Evolutionary conservation across 495 filamentous ascomycete species (phyloP).

Genomic region (Xylaria intraflava): DNA sequence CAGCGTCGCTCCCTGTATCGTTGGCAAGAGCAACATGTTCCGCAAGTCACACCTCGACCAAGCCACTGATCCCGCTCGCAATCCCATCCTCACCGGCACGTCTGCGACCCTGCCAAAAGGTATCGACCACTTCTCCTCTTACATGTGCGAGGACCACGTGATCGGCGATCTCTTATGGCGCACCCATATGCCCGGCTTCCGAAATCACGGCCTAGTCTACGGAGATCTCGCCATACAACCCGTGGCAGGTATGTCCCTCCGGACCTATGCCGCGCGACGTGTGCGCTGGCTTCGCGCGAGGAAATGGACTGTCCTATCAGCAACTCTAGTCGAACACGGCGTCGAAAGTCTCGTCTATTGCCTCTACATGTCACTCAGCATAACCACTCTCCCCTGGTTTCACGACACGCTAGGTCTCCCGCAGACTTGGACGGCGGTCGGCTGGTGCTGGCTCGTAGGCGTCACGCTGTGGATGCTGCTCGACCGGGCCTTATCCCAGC

Average conservation of each 20-base stretch:
- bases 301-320: constrained; percentile 86
- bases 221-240: constrained; percentile 88
- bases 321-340: constrained; percentile 89
- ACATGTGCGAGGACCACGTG: constrained; percentile 97
- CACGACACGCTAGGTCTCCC: constrained; percentile 47
- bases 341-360: constrained; percentile 86
- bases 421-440: constrained; percentile 64
- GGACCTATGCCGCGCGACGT: constrained; percentile 73
- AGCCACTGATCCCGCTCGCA: constrained; percentile 55
- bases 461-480: constrained; percentile 64
- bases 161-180: constrained; percentile 91
- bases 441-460: constrained; percentile 55
- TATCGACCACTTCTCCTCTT: constrained; percentile 86
- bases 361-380: constrained; percentile 67
- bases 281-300: constrained; percentile 88
- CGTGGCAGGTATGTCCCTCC: constrained; percentile 70
- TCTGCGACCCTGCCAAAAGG: constrained; percentile 51
- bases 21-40: constrained; percentile 98
- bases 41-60: constrained; percentile 80
- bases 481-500: constrained; percentile 67
- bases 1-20: constrained; percentile 81
- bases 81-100: constrained; percentile 38
- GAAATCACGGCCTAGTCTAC: constrained; percentile 76
- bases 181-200: constrained; percentile 48
- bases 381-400: constrained; percentile 66